phyloP scores from a whole-genome alignment of 495 filamentous ascomycete genomes.

The Tuber umbilicatum region DNA sequence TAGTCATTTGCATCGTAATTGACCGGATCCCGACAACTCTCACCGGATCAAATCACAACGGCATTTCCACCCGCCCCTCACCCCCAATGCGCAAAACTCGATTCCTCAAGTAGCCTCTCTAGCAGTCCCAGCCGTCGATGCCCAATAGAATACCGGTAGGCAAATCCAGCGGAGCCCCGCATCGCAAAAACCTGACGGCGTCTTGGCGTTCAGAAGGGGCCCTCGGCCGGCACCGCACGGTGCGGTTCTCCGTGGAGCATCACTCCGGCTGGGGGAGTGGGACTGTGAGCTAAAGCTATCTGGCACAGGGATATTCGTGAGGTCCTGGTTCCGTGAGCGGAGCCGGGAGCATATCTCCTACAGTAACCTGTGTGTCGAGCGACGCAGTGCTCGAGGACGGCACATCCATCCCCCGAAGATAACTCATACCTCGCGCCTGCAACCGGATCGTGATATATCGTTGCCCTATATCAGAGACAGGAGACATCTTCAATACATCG shows the following conservation, averaged over 20 bases:
- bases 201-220: neutral
- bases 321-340: neutral
- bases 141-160: neutral
- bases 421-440: neutral
- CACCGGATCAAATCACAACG: neutral
- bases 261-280: too few species aligned
- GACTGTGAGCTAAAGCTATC: too few species aligned
- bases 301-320: neutral
- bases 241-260: neutral
- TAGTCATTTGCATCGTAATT: neutral
- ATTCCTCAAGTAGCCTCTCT: neutral
- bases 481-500: neutral
- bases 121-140: neutral
- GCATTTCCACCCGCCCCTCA: neutral
- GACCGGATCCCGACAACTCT: neutral
- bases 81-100: neutral
- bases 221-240: neutral
- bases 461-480: neutral
- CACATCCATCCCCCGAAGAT: neutral
- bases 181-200: neutral
- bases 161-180: neutral
- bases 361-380: neutral
- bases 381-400: neutral
- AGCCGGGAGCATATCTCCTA: neutral
- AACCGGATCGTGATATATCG: neutral